Percentiles rank a stretch among this genome's conserved stretches.
phyloP scores from a whole-genome alignment of 805 yeast species.

The Kuraishia capsulata region DNA sequence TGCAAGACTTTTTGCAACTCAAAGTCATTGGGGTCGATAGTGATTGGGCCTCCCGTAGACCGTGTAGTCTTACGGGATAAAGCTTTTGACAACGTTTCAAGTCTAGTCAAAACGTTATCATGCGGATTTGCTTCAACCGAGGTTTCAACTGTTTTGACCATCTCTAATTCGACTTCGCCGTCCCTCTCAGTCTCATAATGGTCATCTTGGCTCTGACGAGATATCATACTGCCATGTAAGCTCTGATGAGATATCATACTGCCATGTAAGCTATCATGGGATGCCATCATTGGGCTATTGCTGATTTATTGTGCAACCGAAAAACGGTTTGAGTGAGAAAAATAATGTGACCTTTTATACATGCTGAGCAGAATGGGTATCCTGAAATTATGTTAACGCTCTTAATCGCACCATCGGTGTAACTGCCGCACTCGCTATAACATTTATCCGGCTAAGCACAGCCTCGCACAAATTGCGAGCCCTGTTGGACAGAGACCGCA shows the following conservation, averaged over 20 bases:
- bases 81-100: not conserved
- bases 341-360: no score
- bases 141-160: not conserved
- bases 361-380: no score
- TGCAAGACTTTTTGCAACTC: conserved; percentile 28
- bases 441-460: no score
- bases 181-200: not conserved
- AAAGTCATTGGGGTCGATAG: conserved; percentile 28
- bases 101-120: conserved; percentile 1
- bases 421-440: no score
- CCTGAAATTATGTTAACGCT: no score
- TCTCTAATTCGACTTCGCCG: not conserved
- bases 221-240: not conserved
- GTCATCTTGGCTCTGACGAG: not conserved
- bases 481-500: no score
- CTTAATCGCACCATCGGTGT: no score
- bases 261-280: not conserved
- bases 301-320: no score
- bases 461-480: no score
- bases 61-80: not conserved
- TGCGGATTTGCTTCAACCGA: not conserved
- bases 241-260: not conserved
- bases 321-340: no score
- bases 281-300: no score
- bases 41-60: not conserved